Percentiles rank a stretch among this genome's conserved stretches.
These are phyloP conservation scores for Neoboletus brunneissimus DNA, from an alignment of 768 basidiomycete genomes.

Conservation along the genomic window DNA sequence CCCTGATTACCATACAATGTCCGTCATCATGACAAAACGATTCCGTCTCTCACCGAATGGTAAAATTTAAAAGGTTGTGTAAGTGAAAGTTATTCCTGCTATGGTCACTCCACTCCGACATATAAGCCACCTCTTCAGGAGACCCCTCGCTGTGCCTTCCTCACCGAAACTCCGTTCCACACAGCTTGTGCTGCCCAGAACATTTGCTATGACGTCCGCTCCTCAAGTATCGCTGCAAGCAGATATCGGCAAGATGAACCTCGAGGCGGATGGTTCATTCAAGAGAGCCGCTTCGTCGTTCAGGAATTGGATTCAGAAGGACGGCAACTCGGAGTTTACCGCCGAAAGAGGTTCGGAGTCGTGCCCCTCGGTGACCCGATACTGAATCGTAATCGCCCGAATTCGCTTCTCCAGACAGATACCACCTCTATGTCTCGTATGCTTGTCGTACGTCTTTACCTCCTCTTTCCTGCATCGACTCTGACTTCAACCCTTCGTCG, in stretches of 20 bases:
- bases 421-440: constrained; percentile 87
- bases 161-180: not conserved
- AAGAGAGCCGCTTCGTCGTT: constrained; percentile 53
- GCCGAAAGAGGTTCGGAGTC: constrained; percentile 81
- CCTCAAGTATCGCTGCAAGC: constrained; percentile 38
- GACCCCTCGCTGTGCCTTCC: constrained; percentile 3
- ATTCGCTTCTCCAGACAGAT: constrained; percentile 55
- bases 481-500: not conserved
- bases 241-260: constrained; percentile 55
- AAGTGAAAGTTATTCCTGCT: constrained; percentile 10
- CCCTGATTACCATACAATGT: constrained; percentile 11
- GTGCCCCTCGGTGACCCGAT: constrained; percentile 11
- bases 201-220: constrained; percentile 28
- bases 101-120: constrained; percentile 14
- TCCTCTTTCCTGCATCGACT: not conserved
- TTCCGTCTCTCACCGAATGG: not conserved
- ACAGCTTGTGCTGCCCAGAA: not conserved
- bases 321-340: constrained; percentile 48
- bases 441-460: constrained; percentile 64
- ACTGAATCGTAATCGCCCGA: not conserved
- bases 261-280: constrained; percentile 63
- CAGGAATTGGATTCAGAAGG: constrained; percentile 53
- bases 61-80: not conserved
- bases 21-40: constrained; percentile 14
- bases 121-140: constrained; percentile 7